Conservation (phyloP, 2,329 filamentous ascomycete species). For the Cladosporium colombiae region DNA sequence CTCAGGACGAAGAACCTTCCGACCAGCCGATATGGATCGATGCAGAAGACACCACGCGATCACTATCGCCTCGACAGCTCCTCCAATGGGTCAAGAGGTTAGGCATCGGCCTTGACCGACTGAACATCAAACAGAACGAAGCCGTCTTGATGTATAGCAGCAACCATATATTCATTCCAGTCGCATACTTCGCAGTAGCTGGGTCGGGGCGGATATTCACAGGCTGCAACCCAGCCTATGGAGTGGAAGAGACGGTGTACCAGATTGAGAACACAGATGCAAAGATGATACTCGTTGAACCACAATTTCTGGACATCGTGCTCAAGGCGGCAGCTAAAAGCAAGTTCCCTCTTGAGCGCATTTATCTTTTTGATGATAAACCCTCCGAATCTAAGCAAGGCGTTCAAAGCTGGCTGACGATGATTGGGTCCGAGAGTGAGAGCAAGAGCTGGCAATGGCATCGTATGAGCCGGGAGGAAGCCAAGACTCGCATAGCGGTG, state of each 20-base stretch:
- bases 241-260: conserved; percentile 76
- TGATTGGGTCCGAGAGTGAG: conserved; percentile 55
- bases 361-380: conserved; percentile 74
- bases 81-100: conserved; percentile 54
- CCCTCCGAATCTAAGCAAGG: conserved; percentile 34
- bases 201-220: conserved; percentile 57
- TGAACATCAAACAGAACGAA: conserved; percentile 50
- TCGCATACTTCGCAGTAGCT: conserved; percentile 56
- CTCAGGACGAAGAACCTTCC: conserved; percentile 34
- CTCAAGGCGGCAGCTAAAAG: conserved; percentile 67
- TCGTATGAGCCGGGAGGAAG: conserved; percentile 62
- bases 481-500: conserved; percentile 74
- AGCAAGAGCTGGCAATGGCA: conserved; percentile 64
- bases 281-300: conserved; percentile 73
- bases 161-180: conserved; percentile 59
- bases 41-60: conserved; percentile 45
- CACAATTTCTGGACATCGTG: conserved; percentile 64
- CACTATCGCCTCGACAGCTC: conserved; percentile 49
- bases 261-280: conserved; percentile 79
- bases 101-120: conserved; percentile 47
- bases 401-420: conserved; percentile 46
- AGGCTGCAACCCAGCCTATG: conserved; percentile 79
- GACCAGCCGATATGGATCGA: conserved; percentile 56
- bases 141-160: conserved; percentile 56
- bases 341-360: conserved; percentile 69